phyloP scores from a whole-genome alignment of 108 stramenopile species.

The Epipyxis sp. region DNA sequence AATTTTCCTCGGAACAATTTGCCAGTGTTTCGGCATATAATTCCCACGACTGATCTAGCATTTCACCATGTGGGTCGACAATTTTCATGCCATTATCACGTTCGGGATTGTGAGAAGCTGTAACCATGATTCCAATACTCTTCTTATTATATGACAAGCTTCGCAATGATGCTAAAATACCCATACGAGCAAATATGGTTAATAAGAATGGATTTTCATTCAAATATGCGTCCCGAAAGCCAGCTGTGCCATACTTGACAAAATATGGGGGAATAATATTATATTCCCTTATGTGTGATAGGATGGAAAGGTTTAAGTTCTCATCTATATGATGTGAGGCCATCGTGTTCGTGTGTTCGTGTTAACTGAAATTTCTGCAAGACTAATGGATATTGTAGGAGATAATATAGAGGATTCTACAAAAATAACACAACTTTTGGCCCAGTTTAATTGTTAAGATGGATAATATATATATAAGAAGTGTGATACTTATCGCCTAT shows the following conservation, averaged over 20 bases:
- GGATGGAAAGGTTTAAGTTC: too few species aligned
- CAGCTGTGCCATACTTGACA: constrained; percentile 33
- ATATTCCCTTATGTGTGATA: too few species aligned
- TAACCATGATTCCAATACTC: constrained; percentile 83
- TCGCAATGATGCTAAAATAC: constrained; percentile 24
- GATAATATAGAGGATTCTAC: too few species aligned
- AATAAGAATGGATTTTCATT: not conserved
- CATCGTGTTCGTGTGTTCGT: too few species aligned
- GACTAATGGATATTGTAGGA: too few species aligned
- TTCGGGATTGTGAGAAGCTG: constrained; percentile 91
- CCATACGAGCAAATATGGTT: constrained; percentile 1
- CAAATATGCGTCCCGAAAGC: constrained; percentile 7
- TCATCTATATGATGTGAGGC: too few species aligned
- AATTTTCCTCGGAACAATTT: constrained; percentile 37
- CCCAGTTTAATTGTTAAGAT: too few species aligned
- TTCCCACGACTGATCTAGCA: constrained; percentile 76
- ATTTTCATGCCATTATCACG: constrained; percentile 94
- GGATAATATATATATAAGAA: too few species aligned
- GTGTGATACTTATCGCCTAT: too few species aligned
- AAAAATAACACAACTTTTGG: too few species aligned
- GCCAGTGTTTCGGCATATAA: constrained; percentile 63
- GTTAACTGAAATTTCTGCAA: too few species aligned
- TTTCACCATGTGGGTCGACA: constrained; percentile 82
- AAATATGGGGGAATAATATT: too few species aligned
- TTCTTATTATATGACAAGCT: not conserved